Evolutionary conservation across 2,329 filamentous ascomycete genomes (phyloP).

Genomic region (Penicillium sp.): DNA sequence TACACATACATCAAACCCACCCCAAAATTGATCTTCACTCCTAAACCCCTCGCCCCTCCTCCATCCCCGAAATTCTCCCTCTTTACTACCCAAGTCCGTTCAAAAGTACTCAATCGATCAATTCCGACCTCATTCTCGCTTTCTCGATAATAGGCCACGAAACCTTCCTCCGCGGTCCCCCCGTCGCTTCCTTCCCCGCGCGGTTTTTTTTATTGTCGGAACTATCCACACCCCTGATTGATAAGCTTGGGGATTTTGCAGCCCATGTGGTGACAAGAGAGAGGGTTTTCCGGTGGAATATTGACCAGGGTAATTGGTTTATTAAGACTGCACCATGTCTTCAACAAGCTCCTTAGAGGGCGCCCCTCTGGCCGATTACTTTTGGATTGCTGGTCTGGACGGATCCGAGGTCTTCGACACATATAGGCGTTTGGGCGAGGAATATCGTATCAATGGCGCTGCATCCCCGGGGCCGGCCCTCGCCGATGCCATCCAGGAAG

Average conservation of each 20-base stretch:
- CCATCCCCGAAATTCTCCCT: conserved; percentile 17
- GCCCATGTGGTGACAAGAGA: conserved; percentile 22
- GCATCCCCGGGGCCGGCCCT: conserved; percentile 41
- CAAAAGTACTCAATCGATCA: conserved; percentile 5
- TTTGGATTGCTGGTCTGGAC: conserved; percentile 60
- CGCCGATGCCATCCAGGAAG: conserved; percentile 62
- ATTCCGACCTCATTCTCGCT: conserved; percentile 2
- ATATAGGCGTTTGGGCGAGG: conserved; percentile 43
- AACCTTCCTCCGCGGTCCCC: background rate
- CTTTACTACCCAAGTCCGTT: background rate
- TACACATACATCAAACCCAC: conserved; percentile 10
- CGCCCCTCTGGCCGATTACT: conserved; percentile 64
- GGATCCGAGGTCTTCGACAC: conserved; percentile 48
- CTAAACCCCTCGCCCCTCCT: conserved; percentile 19
- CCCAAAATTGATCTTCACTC: conserved; percentile 27
- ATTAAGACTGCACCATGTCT: conserved; percentile 20
- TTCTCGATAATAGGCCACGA: background rate
- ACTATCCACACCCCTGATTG: conserved; percentile 5
- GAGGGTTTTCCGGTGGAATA: conserved; percentile 2
- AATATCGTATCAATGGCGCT: conserved; percentile 40
- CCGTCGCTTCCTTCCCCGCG: background rate
- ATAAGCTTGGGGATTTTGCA: conserved; percentile 9
- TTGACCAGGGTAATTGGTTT: conserved; percentile 17
- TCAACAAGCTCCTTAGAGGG: conserved; percentile 43
- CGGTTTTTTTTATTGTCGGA: background rate